Conservation (phyloP, 768 basidiomycete species). For the Trichaptum fuscoviolaceum region DNA sequence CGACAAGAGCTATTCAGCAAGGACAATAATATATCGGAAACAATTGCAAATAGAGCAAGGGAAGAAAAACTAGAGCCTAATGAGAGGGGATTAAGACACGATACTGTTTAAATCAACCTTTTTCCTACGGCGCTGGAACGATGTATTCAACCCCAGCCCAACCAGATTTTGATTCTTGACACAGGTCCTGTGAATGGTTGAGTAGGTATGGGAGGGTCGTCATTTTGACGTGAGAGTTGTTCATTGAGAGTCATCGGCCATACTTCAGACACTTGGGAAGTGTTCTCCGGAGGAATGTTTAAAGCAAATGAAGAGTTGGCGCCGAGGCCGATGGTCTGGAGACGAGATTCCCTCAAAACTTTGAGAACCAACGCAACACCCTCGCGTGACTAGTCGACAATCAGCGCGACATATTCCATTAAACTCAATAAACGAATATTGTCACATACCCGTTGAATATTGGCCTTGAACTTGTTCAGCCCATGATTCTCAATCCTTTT, state of each 20-base stretch:
- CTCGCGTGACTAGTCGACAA: slow-evolving; percentile 61
- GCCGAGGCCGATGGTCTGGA: slow-evolving; percentile 43
- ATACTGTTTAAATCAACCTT: neutral
- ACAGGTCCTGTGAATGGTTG: neutral
- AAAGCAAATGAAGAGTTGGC: slow-evolving; percentile 12
- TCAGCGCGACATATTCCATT: slow-evolving; percentile 11
- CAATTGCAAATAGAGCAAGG: neutral
- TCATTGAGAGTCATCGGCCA: slow-evolving; percentile 6
- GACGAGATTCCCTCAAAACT: slow-evolving; percentile 74
- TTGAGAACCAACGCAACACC: slow-evolving; percentile 80
- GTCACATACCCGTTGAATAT: slow-evolving; percentile 69
- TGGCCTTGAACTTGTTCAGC: slow-evolving; percentile 76
- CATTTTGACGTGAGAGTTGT: slow-evolving; percentile 1
- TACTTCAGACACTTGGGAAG: slow-evolving; percentile 7
- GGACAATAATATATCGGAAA: neutral
- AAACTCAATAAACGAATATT: slow-evolving; percentile 10
- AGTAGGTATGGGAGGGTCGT: neutral
- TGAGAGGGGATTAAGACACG: neutral
- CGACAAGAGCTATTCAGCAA: neutral
- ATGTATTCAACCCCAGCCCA: neutral
- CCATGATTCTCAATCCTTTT: slow-evolving; percentile 85
- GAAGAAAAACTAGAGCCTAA: neutral
- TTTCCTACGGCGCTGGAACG: neutral
- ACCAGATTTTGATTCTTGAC: slow-evolving; percentile 1
- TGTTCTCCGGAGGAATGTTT: slow-evolving; percentile 6